Percentiles rank a stretch among this genome's conserved stretches.
Conservation (phyloP, 805 yeast species). For the Sporopachydermia lactativora region DNA sequence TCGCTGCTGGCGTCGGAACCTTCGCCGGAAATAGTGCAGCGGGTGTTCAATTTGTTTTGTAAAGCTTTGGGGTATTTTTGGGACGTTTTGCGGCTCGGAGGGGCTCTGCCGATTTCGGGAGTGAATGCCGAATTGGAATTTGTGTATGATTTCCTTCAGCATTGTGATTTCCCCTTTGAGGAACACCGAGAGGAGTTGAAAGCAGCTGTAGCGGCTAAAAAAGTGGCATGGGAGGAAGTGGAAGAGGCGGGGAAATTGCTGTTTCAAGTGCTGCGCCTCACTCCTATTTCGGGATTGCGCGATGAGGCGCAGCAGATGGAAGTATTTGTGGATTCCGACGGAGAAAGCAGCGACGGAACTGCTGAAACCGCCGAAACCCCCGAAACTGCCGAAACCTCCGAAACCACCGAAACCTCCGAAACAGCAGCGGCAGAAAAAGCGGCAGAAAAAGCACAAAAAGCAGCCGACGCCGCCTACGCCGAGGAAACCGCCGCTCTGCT, state of each 20-base stretch:
- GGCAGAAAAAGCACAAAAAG: too few relatives aligned
- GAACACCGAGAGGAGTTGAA: background rate
- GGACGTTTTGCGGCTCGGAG: background rate
- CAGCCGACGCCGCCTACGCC: too few relatives aligned
- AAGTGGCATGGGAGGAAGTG: background rate
- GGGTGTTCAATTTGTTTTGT: background rate
- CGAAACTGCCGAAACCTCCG: too few relatives aligned
- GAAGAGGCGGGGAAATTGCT: background rate
- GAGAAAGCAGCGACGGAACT: too few relatives aligned
- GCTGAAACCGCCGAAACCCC: too few relatives aligned
- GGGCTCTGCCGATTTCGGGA: background rate
- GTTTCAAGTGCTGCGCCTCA: background rate
- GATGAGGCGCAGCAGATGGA: too few relatives aligned
- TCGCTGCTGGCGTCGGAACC: background rate
- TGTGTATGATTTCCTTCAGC: background rate
- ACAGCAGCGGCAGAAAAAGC: too few relatives aligned
- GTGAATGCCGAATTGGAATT: background rate
- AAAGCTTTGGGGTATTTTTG: background rate
- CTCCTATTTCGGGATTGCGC: too few relatives aligned
- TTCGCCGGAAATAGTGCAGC: background rate
- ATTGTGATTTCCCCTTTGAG: background rate
- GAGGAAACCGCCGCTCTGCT: too few relatives aligned
- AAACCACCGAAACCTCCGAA: too few relatives aligned
- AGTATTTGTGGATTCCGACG: too few relatives aligned
- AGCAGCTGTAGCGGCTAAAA: background rate